Conservation (phyloP, 1,284 basidiomycete genomes). For the Macrocystidia cucumis region DNA sequence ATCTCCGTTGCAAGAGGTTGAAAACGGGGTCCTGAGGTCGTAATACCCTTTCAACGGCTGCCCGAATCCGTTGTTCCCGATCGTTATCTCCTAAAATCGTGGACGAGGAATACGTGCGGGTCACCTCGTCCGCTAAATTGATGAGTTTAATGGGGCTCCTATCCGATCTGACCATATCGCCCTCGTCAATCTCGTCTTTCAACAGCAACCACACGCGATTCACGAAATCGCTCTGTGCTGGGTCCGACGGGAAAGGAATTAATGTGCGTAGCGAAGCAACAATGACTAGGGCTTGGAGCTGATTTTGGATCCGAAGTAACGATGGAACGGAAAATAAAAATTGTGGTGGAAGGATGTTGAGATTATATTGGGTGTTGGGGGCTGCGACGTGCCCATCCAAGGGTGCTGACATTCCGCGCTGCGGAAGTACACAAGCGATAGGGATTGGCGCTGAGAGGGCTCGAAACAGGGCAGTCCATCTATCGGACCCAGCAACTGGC, state of each 20-base stretch:
- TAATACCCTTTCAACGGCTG: slow-evolving; percentile 53
- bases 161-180: slow-evolving; percentile 7
- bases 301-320: slow-evolving; percentile 57
- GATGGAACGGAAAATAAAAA: slow-evolving; percentile 49
- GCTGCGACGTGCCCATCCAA: background rate
- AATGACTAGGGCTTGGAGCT: slow-evolving; percentile 63
- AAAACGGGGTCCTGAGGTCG: slow-evolving; percentile 59
- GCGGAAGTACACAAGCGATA: background rate
- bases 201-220: slow-evolving; percentile 59
- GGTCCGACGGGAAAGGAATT: slow-evolving; percentile 28
- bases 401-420: slow-evolving; percentile 5
- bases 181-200: slow-evolving; percentile 42
- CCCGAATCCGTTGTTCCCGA: slow-evolving; percentile 34
- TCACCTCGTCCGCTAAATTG: slow-evolving; percentile 65
- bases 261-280: slow-evolving; percentile 52
- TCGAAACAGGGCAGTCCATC: too few species aligned
- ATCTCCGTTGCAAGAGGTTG: slow-evolving; percentile 46
- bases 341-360: slow-evolving; percentile 46
- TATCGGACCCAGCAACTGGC: background rate
- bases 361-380: slow-evolving; percentile 15
- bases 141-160: slow-evolving; percentile 42
- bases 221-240: slow-evolving; percentile 33
- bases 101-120: slow-evolving; percentile 46
- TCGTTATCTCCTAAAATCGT: slow-evolving; percentile 11
- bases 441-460: too few species aligned